These are phyloP conservation scores for Aspergillus luchuensis DNA, from an alignment of 2,329 filamentous ascomycete genomes.

Conservation along the genomic window DNA sequence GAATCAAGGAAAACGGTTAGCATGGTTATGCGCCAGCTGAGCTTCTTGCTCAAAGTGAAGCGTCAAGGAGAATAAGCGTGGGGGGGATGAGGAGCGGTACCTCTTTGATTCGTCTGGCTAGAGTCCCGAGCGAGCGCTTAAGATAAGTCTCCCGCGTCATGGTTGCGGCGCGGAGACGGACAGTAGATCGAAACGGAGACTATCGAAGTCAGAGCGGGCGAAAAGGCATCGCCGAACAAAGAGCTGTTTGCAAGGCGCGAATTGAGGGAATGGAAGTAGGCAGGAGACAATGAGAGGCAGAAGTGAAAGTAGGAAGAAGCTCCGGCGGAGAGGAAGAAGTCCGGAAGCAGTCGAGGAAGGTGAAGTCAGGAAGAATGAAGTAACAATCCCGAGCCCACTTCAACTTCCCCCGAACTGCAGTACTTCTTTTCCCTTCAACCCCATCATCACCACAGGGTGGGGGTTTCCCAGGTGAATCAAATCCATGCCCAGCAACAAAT, in stretches of 20 bases:
- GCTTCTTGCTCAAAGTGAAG: background rate
- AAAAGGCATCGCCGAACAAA: constrained; percentile 18
- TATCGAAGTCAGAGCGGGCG: constrained; percentile 1
- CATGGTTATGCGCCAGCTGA: background rate
- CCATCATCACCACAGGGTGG: background rate
- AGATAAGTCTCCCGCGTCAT: constrained; percentile 47
- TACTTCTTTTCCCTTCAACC: background rate
- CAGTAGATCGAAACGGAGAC: constrained; percentile 6
- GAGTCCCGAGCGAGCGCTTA: constrained; percentile 47
- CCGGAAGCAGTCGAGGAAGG: background rate
- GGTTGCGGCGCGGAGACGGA: constrained; percentile 17
- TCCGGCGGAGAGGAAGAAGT: background rate
- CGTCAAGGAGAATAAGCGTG: background rate
- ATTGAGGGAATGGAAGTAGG: constrained; percentile 11
- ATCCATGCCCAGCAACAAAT: background rate
- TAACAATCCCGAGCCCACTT: constrained; percentile 7
- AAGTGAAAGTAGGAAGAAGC: constrained; percentile 1
- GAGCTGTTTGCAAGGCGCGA: background rate
- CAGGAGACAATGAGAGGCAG: constrained; percentile 11
- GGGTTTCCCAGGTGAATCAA: background rate
- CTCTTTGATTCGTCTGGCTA: constrained; percentile 44
- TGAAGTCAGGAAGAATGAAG: constrained; percentile 4
- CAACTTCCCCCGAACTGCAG: background rate
- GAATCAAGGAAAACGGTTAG: constrained; percentile 4
- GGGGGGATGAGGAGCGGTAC: constrained; percentile 26